A percentile compares a stretch with the other conserved stretches of the same genome.
phyloP scores from a whole-genome alignment of 495 filamentous ascomycete genomes.

The Talaromyces wortmannii region DNA sequence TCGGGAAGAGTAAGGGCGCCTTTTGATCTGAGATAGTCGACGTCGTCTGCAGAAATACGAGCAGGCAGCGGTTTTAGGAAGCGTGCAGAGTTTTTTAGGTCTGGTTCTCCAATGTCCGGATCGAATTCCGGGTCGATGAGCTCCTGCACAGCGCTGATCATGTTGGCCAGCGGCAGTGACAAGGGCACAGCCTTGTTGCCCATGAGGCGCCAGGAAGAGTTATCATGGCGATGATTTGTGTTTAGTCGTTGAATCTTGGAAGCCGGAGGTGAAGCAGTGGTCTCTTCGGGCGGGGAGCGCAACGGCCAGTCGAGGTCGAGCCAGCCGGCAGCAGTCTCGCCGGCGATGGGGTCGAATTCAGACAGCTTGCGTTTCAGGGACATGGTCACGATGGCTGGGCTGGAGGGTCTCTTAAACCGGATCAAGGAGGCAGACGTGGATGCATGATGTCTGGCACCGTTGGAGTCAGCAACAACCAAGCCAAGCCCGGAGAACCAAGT shows the following conservation, averaged over 20 bases:
- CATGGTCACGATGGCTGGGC: background rate
- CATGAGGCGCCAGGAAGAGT: constrained; percentile 1
- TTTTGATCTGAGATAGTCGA: constrained; percentile 65
- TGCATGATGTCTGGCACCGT: too few species aligned
- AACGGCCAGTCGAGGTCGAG: background rate
- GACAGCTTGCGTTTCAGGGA: background rate
- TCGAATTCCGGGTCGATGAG: constrained; percentile 30
- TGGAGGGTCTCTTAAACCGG: too few species aligned
- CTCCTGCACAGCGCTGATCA: constrained; percentile 36
- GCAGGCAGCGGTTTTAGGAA: constrained; percentile 61
- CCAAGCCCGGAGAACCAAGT: too few species aligned
- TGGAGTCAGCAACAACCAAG: too few species aligned
- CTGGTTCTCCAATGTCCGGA: constrained; percentile 34
- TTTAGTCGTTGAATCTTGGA: background rate
- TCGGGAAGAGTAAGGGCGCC: constrained; percentile 66
- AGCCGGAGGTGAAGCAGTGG: background rate
- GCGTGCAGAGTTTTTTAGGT: constrained; percentile 25
- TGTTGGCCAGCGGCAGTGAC: constrained; percentile 30
- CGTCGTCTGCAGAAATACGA: constrained; percentile 62
- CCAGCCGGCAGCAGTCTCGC: background rate
- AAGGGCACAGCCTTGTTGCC: constrained; percentile 11
- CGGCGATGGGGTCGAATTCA: background rate
- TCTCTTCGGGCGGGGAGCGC: background rate
- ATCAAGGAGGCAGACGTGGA: too few species aligned
- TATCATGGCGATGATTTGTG: background rate